Evolutionary conservation across 78 protist species (phyloP).

Genomic region (Mastigamoeba balamuthi): DNA sequence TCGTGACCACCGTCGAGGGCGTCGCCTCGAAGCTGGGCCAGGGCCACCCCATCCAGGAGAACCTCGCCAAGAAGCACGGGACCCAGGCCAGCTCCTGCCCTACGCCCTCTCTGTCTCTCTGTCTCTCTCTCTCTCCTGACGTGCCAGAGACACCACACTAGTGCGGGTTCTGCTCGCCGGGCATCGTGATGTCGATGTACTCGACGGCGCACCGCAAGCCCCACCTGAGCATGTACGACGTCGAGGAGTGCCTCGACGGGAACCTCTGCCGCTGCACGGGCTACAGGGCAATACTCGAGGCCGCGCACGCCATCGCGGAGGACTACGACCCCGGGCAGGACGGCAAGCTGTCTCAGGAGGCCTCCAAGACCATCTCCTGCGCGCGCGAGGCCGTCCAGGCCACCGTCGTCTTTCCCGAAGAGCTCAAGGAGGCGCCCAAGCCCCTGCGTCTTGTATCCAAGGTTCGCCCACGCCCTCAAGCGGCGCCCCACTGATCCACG

Average conservation of each 20-base stretch:
- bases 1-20: constrained; percentile 84
- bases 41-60: constrained; percentile 41
- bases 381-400: not conserved
- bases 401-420: not conserved
- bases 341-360: not conserved
- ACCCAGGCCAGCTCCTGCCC: constrained; percentile 92
- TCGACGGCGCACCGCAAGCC: constrained; percentile 6
- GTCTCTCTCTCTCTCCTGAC: too few relatives aligned
- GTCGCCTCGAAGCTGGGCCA: constrained; percentile 33
- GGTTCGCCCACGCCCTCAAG: too few relatives aligned
- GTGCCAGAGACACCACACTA: too few relatives aligned
- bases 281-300: constrained; percentile 85
- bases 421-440: not conserved
- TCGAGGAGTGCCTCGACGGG: constrained; percentile 77
- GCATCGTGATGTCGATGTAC: constrained; percentile 47
- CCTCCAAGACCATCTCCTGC: not conserved
- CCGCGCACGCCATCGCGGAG: constrained; percentile 28
- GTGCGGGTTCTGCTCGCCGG: not conserved
- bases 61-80: constrained; percentile 51
- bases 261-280: constrained; percentile 97
- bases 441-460: not conserved
- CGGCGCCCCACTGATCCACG: too few relatives aligned
- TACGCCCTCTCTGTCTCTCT: constrained; percentile 86
- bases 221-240: constrained; percentile 10
- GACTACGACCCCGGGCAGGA: not conserved